Conservation (phyloP, 306 rosid species). For the Neltuma alba region DNA sequence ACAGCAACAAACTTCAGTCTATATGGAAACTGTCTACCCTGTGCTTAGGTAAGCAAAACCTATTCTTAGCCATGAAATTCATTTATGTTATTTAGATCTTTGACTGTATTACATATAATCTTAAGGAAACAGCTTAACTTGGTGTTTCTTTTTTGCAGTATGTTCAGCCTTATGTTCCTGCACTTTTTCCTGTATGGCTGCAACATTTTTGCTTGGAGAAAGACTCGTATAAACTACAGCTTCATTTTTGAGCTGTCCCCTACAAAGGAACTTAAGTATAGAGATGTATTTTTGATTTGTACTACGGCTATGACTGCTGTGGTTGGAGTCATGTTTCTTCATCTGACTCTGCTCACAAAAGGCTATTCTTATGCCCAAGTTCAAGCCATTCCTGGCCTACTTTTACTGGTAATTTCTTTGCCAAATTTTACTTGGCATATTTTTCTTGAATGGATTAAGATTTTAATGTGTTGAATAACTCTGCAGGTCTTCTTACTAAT, state of each 20-base stretch:
- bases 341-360: conserved; percentile 70
- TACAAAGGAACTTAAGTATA: conserved; percentile 81
- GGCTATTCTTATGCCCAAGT: conserved; percentile 78
- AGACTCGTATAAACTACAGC: conserved; percentile 83
- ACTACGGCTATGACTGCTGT: conserved; percentile 75
- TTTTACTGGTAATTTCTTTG: conserved; percentile 64
- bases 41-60: conserved; percentile 71
- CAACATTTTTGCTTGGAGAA: conserved; percentile 90
- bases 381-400: conserved; percentile 83
- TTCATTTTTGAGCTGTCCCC: conserved; percentile 84
- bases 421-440: background rate
- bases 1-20: conserved; percentile 58
- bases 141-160: conserved; percentile 55
- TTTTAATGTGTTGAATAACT: conserved; percentile 21
- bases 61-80: background rate
- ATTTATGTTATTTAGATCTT: background rate
- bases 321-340: conserved; percentile 83
- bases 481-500: conserved; percentile 67
- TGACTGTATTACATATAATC: background rate
- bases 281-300: conserved; percentile 86
- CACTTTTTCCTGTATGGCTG: conserved; percentile 95
- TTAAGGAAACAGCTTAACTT: background rate
- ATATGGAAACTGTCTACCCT: conserved; percentile 97
- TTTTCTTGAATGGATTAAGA: background rate
- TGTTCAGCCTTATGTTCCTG: conserved; percentile 95